Evolutionary conservation across 331 rosid genomes (phyloP).

Genomic region (Rhamnella rubrinervis): DNA sequence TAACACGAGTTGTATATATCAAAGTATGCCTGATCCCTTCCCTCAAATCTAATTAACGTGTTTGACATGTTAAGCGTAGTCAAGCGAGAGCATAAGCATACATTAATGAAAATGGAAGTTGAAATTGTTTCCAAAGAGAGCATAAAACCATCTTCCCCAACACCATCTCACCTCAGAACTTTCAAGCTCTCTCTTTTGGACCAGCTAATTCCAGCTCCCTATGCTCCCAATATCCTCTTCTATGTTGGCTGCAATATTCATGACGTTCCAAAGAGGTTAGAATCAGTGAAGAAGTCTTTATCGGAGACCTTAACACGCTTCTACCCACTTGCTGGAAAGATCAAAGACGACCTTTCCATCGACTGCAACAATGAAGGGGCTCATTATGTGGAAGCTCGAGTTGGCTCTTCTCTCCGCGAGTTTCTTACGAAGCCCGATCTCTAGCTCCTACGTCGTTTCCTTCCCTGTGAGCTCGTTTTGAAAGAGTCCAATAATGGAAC

Average conservation of each 20-base stretch:
- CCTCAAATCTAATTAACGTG: no score
- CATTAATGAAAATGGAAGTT: conserved; percentile 32
- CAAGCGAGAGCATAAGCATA: no score
- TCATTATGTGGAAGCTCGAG: conserved; percentile 35
- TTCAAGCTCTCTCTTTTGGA: conserved; percentile 56
- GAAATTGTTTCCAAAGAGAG: conserved; percentile 37
- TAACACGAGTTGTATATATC: no score
- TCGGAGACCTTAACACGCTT: conserved; percentile 43
- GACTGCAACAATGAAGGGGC: conserved; percentile 54
- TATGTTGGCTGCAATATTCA: conserved; percentile 13
- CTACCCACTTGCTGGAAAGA: conserved; percentile 49
- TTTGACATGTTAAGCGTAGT: no score
- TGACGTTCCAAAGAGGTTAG: conserved; percentile 15
- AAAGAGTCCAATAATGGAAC: conserved; percentile 1
- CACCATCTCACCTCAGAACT: conserved; percentile 39
- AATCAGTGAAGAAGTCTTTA: conserved; percentile 41
- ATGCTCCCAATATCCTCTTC: conserved; percentile 52
- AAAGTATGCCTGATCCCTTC: no score
- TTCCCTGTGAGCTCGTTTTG: conserved; percentile 26
- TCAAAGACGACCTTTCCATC: conserved; percentile 32
- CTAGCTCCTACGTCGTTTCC: conserved; percentile 23
- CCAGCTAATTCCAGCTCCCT: conserved; percentile 52
- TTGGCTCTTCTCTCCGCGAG: conserved; percentile 27
- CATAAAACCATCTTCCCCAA: conserved; percentile 52
- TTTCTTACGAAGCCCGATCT: conserved; percentile 38